phyloP scores from a whole-genome alignment of 1,284 basidiomycete genomes.

The Inonotus hispidus region DNA sequence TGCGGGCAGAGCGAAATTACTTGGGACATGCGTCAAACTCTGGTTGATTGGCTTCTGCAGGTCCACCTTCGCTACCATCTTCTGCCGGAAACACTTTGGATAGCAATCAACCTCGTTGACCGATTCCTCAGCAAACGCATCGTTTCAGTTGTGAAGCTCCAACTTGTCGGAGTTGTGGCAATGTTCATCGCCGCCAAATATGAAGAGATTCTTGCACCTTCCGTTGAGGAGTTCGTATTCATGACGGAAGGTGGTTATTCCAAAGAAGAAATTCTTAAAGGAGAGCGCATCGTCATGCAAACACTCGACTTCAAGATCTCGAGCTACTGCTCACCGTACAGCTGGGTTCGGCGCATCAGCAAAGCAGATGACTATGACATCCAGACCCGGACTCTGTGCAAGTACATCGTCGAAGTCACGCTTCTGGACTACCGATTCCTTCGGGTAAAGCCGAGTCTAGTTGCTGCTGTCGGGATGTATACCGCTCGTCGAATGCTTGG shows the following conservation, averaged over 20 bases:
- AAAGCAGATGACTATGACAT: conserved; percentile 99
- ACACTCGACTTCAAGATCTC: conserved; percentile 95
- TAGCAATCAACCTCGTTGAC: conserved; percentile 96
- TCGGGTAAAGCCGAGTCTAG: conserved; percentile 87
- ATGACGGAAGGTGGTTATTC: conserved; percentile 96
- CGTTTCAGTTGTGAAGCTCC: conserved; percentile 92
- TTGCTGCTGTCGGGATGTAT: conserved; percentile 99
- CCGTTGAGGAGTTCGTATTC: conserved; percentile 93
- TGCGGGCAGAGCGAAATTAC: conserved; percentile 90
- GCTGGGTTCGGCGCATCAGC: conserved; percentile 98
- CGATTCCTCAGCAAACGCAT: conserved; percentile 92
- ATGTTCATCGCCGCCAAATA: conserved; percentile 99
- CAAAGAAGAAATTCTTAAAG: conserved; percentile 95
- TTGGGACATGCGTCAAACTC: conserved; percentile 93
- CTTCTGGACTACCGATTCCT: conserved; percentile 92
- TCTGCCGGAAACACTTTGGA: conserved; percentile 97
- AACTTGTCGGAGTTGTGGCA: conserved; percentile 95
- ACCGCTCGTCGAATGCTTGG: conserved; percentile 87
- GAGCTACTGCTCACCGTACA: conserved; percentile 98
- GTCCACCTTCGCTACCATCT: conserved; percentile 97
- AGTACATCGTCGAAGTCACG: conserved; percentile 97
- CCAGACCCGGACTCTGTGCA: conserved; percentile 94
- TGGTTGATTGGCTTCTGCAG: conserved; percentile 98
- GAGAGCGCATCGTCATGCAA: conserved; percentile 92
- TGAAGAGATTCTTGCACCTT: conserved; percentile 95